Percentiles rank a stretch among this genome's conserved stretches.
Evolutionary conservation across 176 grass and related monocot genomes (phyloP).

Genomic region (Hsuehochloa calcarea): DNA sequence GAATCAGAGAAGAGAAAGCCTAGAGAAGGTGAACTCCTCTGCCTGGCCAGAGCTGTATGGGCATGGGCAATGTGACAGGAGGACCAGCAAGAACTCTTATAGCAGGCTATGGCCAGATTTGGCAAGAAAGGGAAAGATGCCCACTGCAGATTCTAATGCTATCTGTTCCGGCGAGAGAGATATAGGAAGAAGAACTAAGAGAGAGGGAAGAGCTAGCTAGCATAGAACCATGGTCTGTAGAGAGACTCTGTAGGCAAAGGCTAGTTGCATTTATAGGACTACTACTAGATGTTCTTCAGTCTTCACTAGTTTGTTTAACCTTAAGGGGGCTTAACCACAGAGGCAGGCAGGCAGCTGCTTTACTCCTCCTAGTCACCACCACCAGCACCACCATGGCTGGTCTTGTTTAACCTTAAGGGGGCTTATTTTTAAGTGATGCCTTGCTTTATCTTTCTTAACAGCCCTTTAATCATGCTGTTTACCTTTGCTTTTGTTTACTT

Average conservation of each 20-base stretch:
- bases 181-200: conserved; percentile 43
- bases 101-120: conserved; percentile 30
- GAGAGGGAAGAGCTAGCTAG: neutral
- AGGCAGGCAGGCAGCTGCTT: conserved; percentile 24
- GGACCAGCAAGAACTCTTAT: conserved; percentile 31
- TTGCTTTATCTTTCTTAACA: conserved; percentile 58
- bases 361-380: conserved; percentile 33
- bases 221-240: conserved; percentile 14
- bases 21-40: conserved; percentile 12
- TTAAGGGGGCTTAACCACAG: no score
- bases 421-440: conserved; percentile 36
- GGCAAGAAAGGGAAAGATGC: conserved; percentile 50
- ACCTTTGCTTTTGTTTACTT: conserved; percentile 65
- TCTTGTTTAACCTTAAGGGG: conserved; percentile 25
- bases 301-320: conserved; percentile 44
- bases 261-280: conserved; percentile 43
- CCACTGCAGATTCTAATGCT: conserved; percentile 43
- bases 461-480: conserved; percentile 71
- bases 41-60: conserved; percentile 34
- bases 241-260: conserved; percentile 33
- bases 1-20: conserved; percentile 13
- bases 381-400: conserved; percentile 16
- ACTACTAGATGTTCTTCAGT: conserved; percentile 43
- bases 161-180: conserved; percentile 33
- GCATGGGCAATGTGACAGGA: conserved; percentile 37